phyloP scores from a whole-genome alignment of 2,329 filamentous ascomycete genomes.

The Alternaria alternata region DNA sequence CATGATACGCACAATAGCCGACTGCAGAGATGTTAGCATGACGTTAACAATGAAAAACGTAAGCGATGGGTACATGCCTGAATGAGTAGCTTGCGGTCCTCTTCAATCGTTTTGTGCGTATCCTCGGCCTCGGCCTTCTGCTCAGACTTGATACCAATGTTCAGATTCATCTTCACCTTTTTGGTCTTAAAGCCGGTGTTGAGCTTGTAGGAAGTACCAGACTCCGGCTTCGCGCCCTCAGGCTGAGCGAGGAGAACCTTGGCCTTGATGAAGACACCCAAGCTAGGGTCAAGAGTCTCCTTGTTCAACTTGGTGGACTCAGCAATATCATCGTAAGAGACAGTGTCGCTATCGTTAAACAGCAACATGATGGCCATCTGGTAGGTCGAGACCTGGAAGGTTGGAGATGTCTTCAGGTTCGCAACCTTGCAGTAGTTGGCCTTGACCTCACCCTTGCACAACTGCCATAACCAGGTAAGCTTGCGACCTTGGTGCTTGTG shows the following conservation, averaged over 20 bases:
- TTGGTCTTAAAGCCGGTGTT: constrained; percentile 98
- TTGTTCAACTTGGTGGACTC: constrained; percentile 79
- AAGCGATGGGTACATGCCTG: constrained; percentile 72
- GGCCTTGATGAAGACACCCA: constrained; percentile 89
- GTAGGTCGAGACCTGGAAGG: constrained; percentile 96
- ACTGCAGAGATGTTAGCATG: constrained; percentile 65
- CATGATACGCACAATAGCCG: constrained; percentile 99
- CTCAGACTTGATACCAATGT: constrained; percentile 93
- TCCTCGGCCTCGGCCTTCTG: constrained; percentile 96
- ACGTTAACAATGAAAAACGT: neutral
- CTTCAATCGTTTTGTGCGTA: constrained; percentile 99
- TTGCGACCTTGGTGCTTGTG: constrained; percentile 97
- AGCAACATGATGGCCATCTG: constrained; percentile 96
- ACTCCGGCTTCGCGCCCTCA: constrained; percentile 76
- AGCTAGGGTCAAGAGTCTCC: constrained; percentile 85
- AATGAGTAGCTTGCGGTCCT: constrained; percentile 93
- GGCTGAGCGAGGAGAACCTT: constrained; percentile 81
- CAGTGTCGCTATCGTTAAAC: constrained; percentile 89
- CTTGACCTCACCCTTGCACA: constrained; percentile 97
- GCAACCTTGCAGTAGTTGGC: constrained; percentile 83
- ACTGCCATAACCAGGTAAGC: constrained; percentile 96
- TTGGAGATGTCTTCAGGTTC: constrained; percentile 81
- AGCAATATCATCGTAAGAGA: constrained; percentile 87
- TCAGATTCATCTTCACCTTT: constrained; percentile 96
- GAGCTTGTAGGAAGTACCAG: constrained; percentile 80